Evolutionary conservation across 345 rosid species (phyloP), one percentile per base, ranked within the genome.

Genomic region (Salix arbutifolia): DNA sequence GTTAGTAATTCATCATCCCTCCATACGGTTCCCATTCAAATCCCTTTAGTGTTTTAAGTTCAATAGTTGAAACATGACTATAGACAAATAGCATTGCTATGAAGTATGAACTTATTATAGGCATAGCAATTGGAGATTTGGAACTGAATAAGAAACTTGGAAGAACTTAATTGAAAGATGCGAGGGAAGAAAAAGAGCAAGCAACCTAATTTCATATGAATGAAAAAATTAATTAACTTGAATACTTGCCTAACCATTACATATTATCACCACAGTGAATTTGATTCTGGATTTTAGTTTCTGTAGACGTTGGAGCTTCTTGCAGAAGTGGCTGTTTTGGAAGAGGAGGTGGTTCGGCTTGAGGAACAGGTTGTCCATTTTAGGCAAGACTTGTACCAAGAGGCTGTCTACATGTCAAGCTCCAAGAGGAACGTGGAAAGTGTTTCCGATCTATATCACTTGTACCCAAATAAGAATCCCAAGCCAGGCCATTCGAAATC

Each of bases 321-420:
- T 30, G 99, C 98, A 12, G 99, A 95, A 85, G 98, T 95, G 58
- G 99, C 99, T 62, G 96, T 95, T 50, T 44, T 93, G 77, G 99
- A 95, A 79, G 99, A 95, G 85, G 99, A 95, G 77, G 83, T 90
- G 73, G 91, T 85, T 46, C 86, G 97, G 79, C 90, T 95, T 8
- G 99, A 95, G 83, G 98, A 93, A 78, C 87, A 84, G 76, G 87
- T 90, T 30, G 93, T 93, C 74, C 88, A 89, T 83, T 88, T 84
- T 64, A 83, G 94, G 73, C 91, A 90, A 68, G 92, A 85, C 66
- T 76, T 91, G 83, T 90, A 93, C 82, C 93, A 90, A 80, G 97
- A 92, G 86, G 90, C 90, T 19, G 88, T 85, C 64, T 76, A 84
- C 83, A 83, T 85, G 80, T 89, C 97, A 48, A 84, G 90, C 18